Evolutionary conservation across 2,329 filamentous ascomycete genomes (phyloP).

Genomic region (Microsporum ferrugineum): DNA sequence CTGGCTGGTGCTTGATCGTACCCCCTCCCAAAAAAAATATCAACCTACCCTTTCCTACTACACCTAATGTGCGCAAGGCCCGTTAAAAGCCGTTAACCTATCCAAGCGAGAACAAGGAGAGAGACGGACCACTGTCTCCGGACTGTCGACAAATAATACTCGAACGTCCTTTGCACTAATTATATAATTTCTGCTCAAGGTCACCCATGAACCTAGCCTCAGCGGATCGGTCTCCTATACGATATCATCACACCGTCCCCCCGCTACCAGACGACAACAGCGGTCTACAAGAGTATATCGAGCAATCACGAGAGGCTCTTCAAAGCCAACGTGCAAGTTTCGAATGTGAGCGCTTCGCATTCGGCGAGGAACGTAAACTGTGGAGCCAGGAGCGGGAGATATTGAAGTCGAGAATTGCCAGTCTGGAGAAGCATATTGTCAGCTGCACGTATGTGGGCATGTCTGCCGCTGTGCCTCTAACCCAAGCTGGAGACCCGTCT

Average conservation of each 20-base stretch:
- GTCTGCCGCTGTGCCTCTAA: background rate
- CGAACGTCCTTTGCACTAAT: background rate
- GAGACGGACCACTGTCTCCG: background rate
- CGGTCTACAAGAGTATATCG: slow-evolving; percentile 23
- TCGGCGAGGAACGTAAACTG: slow-evolving; percentile 33
- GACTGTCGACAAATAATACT: background rate
- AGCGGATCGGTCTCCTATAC: background rate
- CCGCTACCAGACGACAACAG: background rate
- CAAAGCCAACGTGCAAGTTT: slow-evolving; percentile 30
- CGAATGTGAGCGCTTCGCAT: slow-evolving; percentile 31
- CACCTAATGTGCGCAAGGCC: background rate
- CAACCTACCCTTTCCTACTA: background rate
- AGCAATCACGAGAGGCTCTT: slow-evolving; percentile 31
- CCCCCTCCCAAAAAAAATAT: background rate
- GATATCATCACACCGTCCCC: background rate
- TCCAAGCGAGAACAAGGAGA: background rate
- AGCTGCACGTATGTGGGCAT: slow-evolving; percentile 3
- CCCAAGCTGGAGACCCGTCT: background rate
- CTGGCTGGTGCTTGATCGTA: background rate
- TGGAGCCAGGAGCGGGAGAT: slow-evolving; percentile 36
- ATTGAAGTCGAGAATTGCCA: slow-evolving; percentile 31
- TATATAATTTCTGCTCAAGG: background rate
- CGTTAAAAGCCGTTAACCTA: background rate
- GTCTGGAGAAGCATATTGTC: slow-evolving; percentile 27
- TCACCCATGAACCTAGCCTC: background rate